Conservation (phyloP, 2,329 filamentous ascomycete genomes). For the Monosporascus sp. region DNA sequence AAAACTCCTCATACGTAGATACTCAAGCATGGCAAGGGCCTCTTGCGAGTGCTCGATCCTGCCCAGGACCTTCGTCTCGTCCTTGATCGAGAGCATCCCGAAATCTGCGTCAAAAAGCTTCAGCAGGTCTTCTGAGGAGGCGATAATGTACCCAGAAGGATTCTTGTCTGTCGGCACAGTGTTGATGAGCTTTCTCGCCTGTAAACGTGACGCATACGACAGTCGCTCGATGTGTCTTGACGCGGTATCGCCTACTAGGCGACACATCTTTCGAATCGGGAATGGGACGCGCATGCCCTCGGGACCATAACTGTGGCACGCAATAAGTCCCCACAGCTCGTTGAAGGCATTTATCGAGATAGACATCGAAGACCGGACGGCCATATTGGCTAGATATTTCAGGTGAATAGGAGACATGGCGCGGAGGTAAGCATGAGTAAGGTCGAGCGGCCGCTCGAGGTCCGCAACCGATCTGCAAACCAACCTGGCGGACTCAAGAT, state of each 20-base stretch:
- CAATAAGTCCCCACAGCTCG: constrained; percentile 83
- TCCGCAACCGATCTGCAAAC: constrained; percentile 74
- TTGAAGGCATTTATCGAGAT: constrained; percentile 84
- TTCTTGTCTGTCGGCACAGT: constrained; percentile 76
- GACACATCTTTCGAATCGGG: constrained; percentile 87
- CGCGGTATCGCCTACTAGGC: constrained; percentile 77
- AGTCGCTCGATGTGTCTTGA: constrained; percentile 83
- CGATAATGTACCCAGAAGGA: constrained; percentile 84
- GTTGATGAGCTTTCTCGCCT: constrained; percentile 84
- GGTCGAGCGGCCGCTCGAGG: constrained; percentile 68
- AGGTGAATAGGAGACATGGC: constrained; percentile 89
- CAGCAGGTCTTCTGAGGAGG: constrained; percentile 78
- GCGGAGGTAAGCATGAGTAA: constrained; percentile 78
- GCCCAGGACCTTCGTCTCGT: constrained; percentile 85
- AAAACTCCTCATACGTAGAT: constrained; percentile 69
- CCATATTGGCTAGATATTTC: constrained; percentile 85
- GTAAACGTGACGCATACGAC: constrained; percentile 77
- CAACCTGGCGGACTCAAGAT: constrained; percentile 71
- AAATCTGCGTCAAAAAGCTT: constrained; percentile 85
- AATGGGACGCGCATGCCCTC: constrained; percentile 88
- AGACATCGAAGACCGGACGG: constrained; percentile 89
- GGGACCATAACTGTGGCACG: constrained; percentile 74
- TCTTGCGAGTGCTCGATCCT: constrained; percentile 73
- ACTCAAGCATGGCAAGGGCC: constrained; percentile 77
- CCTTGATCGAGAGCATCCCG: constrained; percentile 75